These are phyloP conservation scores for Phoma sp. DNA, from an alignment of 2,329 filamentous ascomycete species.

Conservation along the genomic window DNA sequence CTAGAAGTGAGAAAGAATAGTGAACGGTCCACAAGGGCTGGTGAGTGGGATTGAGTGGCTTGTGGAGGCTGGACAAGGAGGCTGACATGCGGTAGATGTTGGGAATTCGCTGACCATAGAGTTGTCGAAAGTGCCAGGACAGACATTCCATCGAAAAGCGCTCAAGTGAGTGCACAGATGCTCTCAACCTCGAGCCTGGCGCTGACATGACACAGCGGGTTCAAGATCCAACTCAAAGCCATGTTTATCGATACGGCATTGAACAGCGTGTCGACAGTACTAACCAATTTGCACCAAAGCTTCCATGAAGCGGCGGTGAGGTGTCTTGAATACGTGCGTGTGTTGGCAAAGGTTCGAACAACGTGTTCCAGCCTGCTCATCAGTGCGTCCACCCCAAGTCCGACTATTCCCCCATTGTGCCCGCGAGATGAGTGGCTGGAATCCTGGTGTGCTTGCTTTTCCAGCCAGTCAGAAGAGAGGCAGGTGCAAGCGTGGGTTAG, in stretches of 20 bases:
- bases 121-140: constrained; percentile 72
- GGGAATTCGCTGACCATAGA: constrained; percentile 82
- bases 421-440: constrained; percentile 3
- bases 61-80: background rate
- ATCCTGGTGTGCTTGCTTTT: constrained; percentile 21
- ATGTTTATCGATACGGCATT: constrained; percentile 84
- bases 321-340: constrained; percentile 65
- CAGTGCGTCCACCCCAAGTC: constrained; percentile 49
- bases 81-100: constrained; percentile 53
- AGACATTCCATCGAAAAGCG: constrained; percentile 80
- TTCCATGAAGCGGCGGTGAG: constrained; percentile 82
- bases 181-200: background rate
- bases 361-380: constrained; percentile 68
- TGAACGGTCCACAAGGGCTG: constrained; percentile 57
- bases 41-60: constrained; percentile 47
- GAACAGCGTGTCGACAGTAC: constrained; percentile 73
- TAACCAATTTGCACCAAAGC: constrained; percentile 75
- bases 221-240: constrained; percentile 83
- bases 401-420: constrained; percentile 9
- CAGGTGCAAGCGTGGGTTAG: constrained; percentile 10
- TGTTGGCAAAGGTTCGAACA: constrained; percentile 63
- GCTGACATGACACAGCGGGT: constrained; percentile 54
- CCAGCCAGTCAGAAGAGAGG: constrained; percentile 16
- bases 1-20: constrained; percentile 77
- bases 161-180: constrained; percentile 60